These are phyloP conservation scores for Sedum album DNA, from an alignment of 164 flowering plant genomes.

Conservation along the genomic window DNA sequence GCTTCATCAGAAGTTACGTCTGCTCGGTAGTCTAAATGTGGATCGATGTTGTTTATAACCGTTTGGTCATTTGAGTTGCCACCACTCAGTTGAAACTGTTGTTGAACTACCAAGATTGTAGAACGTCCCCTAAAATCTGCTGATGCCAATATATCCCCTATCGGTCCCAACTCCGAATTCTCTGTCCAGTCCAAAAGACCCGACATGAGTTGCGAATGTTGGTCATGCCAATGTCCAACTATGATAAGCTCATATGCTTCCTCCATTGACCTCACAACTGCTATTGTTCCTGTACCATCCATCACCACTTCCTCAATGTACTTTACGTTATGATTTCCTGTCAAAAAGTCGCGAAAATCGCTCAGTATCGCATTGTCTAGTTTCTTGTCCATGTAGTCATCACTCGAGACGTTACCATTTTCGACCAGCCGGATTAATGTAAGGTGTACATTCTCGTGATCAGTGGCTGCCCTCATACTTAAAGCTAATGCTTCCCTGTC, in stretches of 20 bases:
- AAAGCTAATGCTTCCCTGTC: constrained; percentile 29
- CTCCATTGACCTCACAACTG: constrained; percentile 18
- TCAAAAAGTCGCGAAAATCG: constrained; percentile 12
- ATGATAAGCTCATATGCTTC: constrained; percentile 15
- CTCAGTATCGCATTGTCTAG: constrained; percentile 16
- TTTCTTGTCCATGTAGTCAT: constrained; percentile 8
- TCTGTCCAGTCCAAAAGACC: constrained; percentile 18
- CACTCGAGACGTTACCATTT: constrained; percentile 9
- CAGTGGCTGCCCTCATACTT: constrained; percentile 13
- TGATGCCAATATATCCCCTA: constrained; percentile 17
- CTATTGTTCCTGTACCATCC: constrained; percentile 17
- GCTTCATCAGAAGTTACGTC: no score
- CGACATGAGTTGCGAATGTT: neutral
- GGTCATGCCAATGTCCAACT: constrained; percentile 14
- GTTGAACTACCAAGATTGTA: constrained; percentile 20
- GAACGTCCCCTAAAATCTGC: constrained; percentile 13
- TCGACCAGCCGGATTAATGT: constrained; percentile 15
- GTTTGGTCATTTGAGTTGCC: no score
- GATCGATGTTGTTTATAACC: no score
- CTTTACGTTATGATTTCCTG: constrained; percentile 10
- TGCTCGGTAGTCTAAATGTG: no score
- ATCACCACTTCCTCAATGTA: constrained; percentile 21
- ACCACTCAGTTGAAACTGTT: constrained; percentile 15
- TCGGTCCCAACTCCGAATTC: constrained; percentile 11
- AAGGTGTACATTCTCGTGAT: constrained; percentile 10